Base-by-base conservation (phyloP, 2,329 filamentous ascomycete genomes). In the Cadophora sp. region DNA sequence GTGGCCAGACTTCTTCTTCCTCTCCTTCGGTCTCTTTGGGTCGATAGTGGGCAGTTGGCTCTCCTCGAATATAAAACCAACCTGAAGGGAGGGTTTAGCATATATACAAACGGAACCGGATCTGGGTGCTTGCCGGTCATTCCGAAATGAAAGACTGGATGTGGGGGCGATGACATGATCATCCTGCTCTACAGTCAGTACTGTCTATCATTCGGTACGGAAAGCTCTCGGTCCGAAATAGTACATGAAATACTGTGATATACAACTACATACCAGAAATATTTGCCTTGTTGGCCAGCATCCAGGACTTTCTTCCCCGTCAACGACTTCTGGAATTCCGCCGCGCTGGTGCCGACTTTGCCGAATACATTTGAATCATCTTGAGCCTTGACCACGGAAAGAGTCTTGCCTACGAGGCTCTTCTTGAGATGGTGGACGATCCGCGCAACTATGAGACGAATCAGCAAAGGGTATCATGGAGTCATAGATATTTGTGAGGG, bases 261-360 rank as follows among this genome's bases (percentile, higher is more conserved):
- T 30, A 30, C 27, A 30, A 30, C 4, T 11, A 39, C 68, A 8
- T 73, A 87, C 89, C 96, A 99, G 78, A 99, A 98, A 77, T 98
- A 98, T 85, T 98, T 99, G 11, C 96, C 96, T 78, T 97, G 96
- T 67, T 91, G 93, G 4, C 91, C 92, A 4, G 91, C 92, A 63
- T 83, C 84, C 9, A 87, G 67, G 3, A 89, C 88, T 75, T 88
- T 93, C 75, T 91, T 95, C 4, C 93, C 93, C 3, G 84, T 84
- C 75, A 97, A 83, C 0, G 91, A 89, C 64, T 87, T 85, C 73
- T 92, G 83, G 70, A 99, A 94, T 36, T 90, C 91, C 0, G 86
- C 79, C 0, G 90, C 92, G 20, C 86, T 92, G 0, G 92, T 96
- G 36, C 94, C 94, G 22, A 89, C 94, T 80, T 98, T 97, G 73